Evolutionary conservation across 805 yeast species (phyloP).

Genomic region (Zygotorulaspora sp.): DNA sequence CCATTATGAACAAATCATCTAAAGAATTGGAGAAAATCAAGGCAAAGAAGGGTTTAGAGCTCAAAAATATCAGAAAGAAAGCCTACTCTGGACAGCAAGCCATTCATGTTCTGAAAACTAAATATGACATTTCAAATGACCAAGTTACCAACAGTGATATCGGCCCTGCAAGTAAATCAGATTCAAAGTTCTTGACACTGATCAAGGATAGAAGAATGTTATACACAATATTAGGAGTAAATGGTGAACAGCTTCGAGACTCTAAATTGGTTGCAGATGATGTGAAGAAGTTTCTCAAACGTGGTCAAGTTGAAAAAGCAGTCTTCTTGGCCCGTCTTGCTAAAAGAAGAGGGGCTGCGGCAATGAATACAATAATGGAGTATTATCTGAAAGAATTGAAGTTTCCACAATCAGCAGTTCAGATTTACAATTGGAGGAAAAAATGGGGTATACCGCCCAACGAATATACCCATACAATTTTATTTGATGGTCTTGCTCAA

Average conservation of each 20-base stretch:
- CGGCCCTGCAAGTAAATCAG: constrained; percentile 38
- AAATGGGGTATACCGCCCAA: constrained; percentile 57
- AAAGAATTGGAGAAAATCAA: constrained; percentile 17
- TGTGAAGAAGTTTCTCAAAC: constrained; percentile 46
- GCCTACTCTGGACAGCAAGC: constrained; percentile 31
- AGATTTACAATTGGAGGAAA: constrained; percentile 49
- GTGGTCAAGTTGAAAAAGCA: constrained; percentile 52
- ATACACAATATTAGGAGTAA: constrained; percentile 54
- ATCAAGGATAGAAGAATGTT: constrained; percentile 44
- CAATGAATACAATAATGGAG: constrained; percentile 57
- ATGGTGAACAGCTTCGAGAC: constrained; percentile 53
- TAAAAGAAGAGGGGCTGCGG: constrained; percentile 48
- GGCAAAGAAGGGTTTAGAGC: constrained; percentile 16
- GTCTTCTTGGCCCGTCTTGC: constrained; percentile 46
- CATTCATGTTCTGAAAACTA: constrained; percentile 20
- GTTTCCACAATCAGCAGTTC: constrained; percentile 46
- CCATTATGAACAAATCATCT: constrained; percentile 18
- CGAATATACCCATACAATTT: constrained; percentile 43
- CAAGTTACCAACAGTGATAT: constrained; percentile 25
- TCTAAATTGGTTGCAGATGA: constrained; percentile 53
- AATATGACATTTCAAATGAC: constrained; percentile 18
- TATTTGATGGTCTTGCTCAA: constrained; percentile 44
- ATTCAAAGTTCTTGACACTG: constrained; percentile 30
- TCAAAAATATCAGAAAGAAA: constrained; percentile 23
- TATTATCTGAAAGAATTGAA: constrained; percentile 42